Evolutionary conservation across 345 rosid genomes (phyloP).

Genomic region (Camelina neglecta): DNA sequence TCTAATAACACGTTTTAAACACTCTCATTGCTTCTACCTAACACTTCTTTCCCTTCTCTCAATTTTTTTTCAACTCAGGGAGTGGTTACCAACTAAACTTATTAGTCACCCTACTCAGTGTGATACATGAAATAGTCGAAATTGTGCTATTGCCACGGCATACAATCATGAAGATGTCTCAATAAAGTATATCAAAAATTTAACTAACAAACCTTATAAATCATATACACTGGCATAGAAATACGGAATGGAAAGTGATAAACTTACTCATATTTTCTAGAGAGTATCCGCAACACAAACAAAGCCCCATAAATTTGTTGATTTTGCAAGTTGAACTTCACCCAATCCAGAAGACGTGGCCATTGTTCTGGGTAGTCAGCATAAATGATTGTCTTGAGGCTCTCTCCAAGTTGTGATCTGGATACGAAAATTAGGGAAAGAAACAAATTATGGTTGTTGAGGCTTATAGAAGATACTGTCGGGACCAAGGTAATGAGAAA

Average conservation of each 20-base stretch:
- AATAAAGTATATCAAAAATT: not conserved
- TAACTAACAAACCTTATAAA: conserved; percentile 15
- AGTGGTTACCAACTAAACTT: conserved; percentile 5
- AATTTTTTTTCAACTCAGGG: not conserved
- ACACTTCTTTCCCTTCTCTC: conserved; percentile 15
- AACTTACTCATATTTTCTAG: conserved; percentile 96
- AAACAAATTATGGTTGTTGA: conserved; percentile 3
- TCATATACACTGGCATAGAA: conserved; percentile 2
- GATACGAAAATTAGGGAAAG: conserved; percentile 9
- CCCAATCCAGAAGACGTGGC: conserved; percentile 96
- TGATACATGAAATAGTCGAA: conserved; percentile 6
- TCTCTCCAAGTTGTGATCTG: conserved; percentile 98
- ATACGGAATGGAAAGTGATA: not conserved
- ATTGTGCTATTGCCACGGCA: conserved; percentile 12
- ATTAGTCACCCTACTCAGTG: not conserved
- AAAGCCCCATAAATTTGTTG: conserved; percentile 93
- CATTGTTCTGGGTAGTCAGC: conserved; percentile 99
- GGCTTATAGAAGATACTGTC: not conserved
- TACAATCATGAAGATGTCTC: conserved; percentile 12
- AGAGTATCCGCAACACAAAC: conserved; percentile 88
- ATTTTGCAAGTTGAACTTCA: conserved; percentile 83
- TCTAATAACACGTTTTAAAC: not conserved
- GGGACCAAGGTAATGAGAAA: conserved; percentile 3
- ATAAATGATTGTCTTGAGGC: conserved; percentile 91
- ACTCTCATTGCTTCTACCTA: not conserved